phyloP scores from a whole-genome alignment of 164 flowering plant genomes.

The Vitis riparia region DNA sequence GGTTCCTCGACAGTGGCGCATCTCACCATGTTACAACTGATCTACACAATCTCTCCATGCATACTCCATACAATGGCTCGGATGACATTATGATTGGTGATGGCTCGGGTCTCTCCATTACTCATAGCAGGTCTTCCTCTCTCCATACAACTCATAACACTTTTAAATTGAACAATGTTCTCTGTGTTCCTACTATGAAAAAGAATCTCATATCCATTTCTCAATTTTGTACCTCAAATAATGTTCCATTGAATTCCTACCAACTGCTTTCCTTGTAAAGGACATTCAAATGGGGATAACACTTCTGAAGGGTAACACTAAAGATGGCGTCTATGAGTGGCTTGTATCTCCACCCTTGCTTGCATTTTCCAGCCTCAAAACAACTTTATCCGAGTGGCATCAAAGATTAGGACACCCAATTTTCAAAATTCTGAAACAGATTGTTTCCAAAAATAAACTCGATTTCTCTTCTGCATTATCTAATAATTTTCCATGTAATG shows the following conservation, averaged over 20 bases:
- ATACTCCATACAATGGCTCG: background rate
- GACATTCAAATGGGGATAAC: constrained; percentile 7
- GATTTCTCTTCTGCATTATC: background rate
- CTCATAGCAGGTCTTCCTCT: constrained; percentile 5
- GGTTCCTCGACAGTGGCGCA: background rate
- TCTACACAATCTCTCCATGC: background rate
- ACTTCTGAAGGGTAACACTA: constrained; percentile 8
- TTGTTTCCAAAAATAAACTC: background rate
- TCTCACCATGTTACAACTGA: constrained; percentile 1
- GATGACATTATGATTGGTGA: constrained; percentile 3
- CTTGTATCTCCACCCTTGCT: background rate
- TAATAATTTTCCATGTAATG: background rate
- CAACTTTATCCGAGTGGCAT: constrained; percentile 1
- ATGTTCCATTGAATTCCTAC: constrained; percentile 17
- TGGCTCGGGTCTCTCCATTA: background rate
- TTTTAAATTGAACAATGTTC: constrained; percentile 7
- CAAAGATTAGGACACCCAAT: background rate
- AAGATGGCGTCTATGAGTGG: constrained; percentile 14
- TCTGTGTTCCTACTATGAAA: background rate
- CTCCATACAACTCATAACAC: background rate
- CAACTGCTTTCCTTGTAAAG: constrained; percentile 18
- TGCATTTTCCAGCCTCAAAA: constrained; percentile 6
- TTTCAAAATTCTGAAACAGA: background rate
- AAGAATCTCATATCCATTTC: too few species aligned
- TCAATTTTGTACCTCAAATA: too few species aligned